Evolutionary conservation across 2,329 filamentous ascomycete species (phyloP).

Genomic region (Exophiala phaeomuriformis): DNA sequence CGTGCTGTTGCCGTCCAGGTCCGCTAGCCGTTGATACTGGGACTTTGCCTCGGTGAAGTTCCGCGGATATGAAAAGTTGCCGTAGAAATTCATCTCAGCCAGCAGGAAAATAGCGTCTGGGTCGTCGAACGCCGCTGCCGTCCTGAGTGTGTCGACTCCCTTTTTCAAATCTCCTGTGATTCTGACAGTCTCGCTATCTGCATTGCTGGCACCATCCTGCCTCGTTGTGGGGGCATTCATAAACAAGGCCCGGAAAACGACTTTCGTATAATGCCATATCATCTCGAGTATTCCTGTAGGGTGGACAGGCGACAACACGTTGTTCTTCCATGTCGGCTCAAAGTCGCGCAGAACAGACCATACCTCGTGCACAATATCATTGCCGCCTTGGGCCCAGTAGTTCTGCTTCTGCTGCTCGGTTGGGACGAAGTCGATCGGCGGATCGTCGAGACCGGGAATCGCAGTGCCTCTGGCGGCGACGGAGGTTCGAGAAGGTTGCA

Average conservation of each 20-base stretch:
- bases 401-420: constrained; percentile 16
- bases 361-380: constrained; percentile 24
- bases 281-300: constrained; percentile 53
- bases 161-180: constrained; percentile 48
- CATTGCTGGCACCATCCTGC: constrained; percentile 31
- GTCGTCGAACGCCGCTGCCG: constrained; percentile 48
- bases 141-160: constrained; percentile 53
- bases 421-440: constrained; percentile 7
- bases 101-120: constrained; percentile 83
- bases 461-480: constrained; percentile 1
- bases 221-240: constrained; percentile 51
- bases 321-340: constrained; percentile 26
- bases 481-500: constrained; percentile 1
- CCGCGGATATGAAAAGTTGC: constrained; percentile 80
- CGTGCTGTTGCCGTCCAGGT: constrained; percentile 73
- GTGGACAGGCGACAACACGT: constrained; percentile 32
- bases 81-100: constrained; percentile 93
- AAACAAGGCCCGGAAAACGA: constrained; percentile 57
- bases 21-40: constrained; percentile 72
- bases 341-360: constrained; percentile 24
- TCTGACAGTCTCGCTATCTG: constrained; percentile 25
- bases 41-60: constrained; percentile 73
- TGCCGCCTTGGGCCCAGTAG: constrained; percentile 22
- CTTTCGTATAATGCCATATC: constrained; percentile 54
- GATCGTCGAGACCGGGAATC: neutral